Conservation (phyloP, 495 filamentous ascomycete genomes). For the Elaphomyces granulatus region DNA sequence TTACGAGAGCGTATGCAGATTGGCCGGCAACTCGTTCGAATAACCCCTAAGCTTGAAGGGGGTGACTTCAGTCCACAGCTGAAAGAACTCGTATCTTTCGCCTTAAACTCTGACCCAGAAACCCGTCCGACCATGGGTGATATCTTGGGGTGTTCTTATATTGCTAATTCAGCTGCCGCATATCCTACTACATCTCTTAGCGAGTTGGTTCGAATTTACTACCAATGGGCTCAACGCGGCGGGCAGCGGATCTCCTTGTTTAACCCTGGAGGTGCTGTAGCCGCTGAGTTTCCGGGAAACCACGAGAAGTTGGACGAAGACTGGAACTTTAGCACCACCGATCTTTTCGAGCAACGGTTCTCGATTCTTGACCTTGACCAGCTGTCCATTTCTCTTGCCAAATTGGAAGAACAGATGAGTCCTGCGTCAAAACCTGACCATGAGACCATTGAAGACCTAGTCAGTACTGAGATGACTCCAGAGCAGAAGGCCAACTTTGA, state of each 20-base stretch:
- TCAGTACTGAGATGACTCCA: constrained; percentile 18
- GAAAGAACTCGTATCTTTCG: constrained; percentile 63
- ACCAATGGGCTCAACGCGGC: constrained; percentile 71
- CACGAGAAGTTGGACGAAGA: constrained; percentile 42
- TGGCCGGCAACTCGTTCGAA: constrained; percentile 45
- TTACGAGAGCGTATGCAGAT: constrained; percentile 39
- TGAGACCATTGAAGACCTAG: constrained; percentile 11
- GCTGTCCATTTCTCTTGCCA: constrained; percentile 28
- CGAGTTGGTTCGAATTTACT: constrained; percentile 68
- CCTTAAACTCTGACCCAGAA: constrained; percentile 58
- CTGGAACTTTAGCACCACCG: constrained; percentile 88
- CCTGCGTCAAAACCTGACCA: constrained; percentile 14
- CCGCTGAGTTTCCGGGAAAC: constrained; percentile 33
- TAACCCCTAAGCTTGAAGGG: constrained; percentile 52
- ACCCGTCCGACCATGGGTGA: constrained; percentile 52
- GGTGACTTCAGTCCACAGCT: constrained; percentile 60
- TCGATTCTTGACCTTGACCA: constrained; percentile 34
- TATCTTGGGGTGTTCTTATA: constrained; percentile 32
- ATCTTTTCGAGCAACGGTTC: constrained; percentile 57
- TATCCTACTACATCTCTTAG: constrained; percentile 56
- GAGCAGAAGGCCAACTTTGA: constrained; percentile 33
- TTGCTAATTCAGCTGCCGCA: constrained; percentile 41
- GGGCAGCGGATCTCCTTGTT: constrained; percentile 77
- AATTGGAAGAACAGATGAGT: constrained; percentile 23
- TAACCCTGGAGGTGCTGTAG: constrained; percentile 56